Evolutionary conservation across 78 protist genomes (phyloP), one percentile per base, ranked within the genome.

Genomic region (Cavenderia fasciculata): DNA sequence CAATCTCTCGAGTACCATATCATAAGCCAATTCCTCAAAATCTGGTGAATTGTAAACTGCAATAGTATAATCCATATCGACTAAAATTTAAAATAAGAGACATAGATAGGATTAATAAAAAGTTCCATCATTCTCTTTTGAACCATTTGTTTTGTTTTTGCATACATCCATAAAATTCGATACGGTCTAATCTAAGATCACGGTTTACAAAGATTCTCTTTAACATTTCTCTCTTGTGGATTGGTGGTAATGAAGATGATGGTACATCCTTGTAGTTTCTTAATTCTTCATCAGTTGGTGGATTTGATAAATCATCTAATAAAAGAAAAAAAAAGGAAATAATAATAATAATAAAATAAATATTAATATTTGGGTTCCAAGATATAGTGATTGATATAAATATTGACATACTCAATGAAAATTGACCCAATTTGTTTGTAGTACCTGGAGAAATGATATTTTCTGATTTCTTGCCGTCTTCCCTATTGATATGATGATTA

Each of bases 21-120:
- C 69, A 75, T 92, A 92, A 12, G 84, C 61, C 72, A 92, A 88
- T 18, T 74, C 74, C 70, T 85, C 95, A 69, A 66, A 85, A 36
- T 79, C 87, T 33, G 92, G 92, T 56, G 88, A 74, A 59, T 92
- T 85, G 57, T 92, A 92, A 46, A 71, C 75, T 49, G 92, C 92
- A 36, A 92, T 59, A 16, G 95, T 92, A 70, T 92, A 85, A 72
- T 92, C 95, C 95, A 92, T 92, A 63, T 89, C 94, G 18, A 74
- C 93, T 87, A 38, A 4, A 51, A n/a, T n/a, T n/a, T 36, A n/a
- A 1, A 61, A 18, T 29, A 2, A 52, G 25, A 31, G 4, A 31
- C n/a, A 4, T 68, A 44, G 75, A 34, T 29, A 27, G 31, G n/a
- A 6, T 44, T 16, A 18, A 6, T 29, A 12, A 31, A 14, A 31